Conservation (phyloP, 2,329 filamentous ascomycete genomes). For the Waltergamsia citrina region DNA sequence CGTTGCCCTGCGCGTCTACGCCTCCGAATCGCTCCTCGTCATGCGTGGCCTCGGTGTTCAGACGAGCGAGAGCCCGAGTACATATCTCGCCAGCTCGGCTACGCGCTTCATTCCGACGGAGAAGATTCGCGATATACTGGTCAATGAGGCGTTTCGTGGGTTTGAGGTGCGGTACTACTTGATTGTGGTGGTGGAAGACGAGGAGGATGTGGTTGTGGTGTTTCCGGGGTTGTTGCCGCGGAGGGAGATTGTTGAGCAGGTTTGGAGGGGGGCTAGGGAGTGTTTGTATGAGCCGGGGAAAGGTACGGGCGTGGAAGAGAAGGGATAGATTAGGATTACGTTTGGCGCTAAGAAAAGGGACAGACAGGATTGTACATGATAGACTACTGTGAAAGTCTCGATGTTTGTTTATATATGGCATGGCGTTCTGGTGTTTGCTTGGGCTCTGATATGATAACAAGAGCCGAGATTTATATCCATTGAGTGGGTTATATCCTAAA, state of each 20-base stretch:
- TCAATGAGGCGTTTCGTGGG: conserved; percentile 89
- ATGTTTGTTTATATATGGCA: too few relatives aligned
- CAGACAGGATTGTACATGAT: too few relatives aligned
- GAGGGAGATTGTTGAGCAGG: conserved; percentile 67
- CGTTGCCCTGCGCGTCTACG: conserved; percentile 35
- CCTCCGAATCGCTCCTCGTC: conserved; percentile 78
- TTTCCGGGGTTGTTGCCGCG: conserved; percentile 76
- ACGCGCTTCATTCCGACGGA: conserved; percentile 74
- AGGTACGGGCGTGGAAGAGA: conserved; percentile 12
- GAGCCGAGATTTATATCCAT: too few relatives aligned
- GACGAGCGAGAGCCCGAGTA: conserved; percentile 55
- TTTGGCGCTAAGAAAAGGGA: too few relatives aligned
- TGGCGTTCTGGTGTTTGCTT: too few relatives aligned
- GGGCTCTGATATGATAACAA: too few relatives aligned
- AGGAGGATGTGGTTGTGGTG: conserved; percentile 85
- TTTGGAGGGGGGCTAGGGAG: conserved; percentile 77
- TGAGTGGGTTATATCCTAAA: background rate
- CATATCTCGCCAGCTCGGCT: conserved; percentile 45
- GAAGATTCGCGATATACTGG: conserved; percentile 84
- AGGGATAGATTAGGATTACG: too few relatives aligned
- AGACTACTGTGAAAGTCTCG: too few relatives aligned
- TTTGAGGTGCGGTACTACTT: conserved; percentile 89
- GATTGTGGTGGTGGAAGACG: conserved; percentile 80
- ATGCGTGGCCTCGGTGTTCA: conserved; percentile 86
- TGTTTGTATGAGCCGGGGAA: conserved; percentile 60